Conservation (phyloP, 805 yeast species). For the Saturnispora kantuleensis region DNA sequence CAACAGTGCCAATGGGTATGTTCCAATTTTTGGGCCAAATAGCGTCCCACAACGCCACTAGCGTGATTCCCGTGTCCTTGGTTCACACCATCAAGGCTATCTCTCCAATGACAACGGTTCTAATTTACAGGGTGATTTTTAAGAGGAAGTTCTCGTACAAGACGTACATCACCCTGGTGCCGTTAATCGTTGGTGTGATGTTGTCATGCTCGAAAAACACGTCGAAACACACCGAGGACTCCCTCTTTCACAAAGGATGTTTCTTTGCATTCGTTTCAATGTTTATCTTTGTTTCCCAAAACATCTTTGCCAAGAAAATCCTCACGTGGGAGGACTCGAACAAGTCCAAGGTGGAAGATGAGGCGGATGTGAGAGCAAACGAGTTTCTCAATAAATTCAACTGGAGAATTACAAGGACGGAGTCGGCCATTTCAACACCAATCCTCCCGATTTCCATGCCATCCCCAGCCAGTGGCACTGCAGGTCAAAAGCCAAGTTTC, state of each 20-base stretch:
- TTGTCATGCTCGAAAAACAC: constrained; percentile 51
- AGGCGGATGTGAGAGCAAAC: constrained; percentile 14
- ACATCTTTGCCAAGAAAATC: constrained; percentile 68
- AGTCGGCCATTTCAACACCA: constrained; percentile 28
- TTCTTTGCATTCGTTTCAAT: constrained; percentile 43
- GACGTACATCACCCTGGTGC: constrained; percentile 72
- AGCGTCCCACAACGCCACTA: constrained; percentile 85
- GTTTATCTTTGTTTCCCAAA: constrained; percentile 68
- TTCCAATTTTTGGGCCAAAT: constrained; percentile 92
- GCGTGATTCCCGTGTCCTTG: constrained; percentile 83
- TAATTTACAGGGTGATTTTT: constrained; percentile 59
- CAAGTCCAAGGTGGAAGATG: constrained; percentile 13
- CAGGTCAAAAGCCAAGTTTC: background rate
- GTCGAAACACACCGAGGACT: constrained; percentile 17
- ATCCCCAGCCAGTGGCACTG: constrained; percentile 13
- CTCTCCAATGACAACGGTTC: constrained; percentile 81
- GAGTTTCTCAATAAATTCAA: constrained; percentile 22
- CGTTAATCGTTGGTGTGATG: constrained; percentile 79
- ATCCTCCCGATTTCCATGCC: constrained; percentile 26
- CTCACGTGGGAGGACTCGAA: constrained; percentile 38
- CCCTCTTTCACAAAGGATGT: constrained; percentile 32
- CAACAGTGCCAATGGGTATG: constrained; percentile 88
- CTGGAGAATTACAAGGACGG: constrained; percentile 22
- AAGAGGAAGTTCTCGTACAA: constrained; percentile 44
- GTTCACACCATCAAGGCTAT: constrained; percentile 92